Percentiles rank a stretch among this genome's conserved stretches.
phyloP scores from a whole-genome alignment of 139 green algal species.

The Deuterostichococcus epilithicus region DNA sequence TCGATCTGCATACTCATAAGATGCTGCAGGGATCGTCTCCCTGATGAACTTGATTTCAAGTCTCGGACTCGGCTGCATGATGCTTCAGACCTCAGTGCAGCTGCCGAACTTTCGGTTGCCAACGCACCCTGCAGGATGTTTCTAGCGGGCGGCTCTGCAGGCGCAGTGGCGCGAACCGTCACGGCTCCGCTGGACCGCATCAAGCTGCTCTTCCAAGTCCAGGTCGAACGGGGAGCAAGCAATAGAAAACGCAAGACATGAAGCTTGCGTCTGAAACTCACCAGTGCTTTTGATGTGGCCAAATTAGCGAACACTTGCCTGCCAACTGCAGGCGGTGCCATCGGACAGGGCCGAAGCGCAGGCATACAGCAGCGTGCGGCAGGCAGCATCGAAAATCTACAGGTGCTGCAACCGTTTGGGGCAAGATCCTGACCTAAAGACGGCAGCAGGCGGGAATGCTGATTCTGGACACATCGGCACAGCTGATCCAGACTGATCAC shows the following conservation, averaged over 20 bases:
- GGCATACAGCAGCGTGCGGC: conserved; percentile 81
- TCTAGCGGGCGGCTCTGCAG: conserved; percentile 65
- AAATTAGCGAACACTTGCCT: background rate
- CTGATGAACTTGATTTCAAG: too few species aligned
- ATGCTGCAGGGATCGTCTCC: too few species aligned
- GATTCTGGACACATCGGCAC: too few species aligned
- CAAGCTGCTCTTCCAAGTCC: conserved; percentile 94
- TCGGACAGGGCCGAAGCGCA: conserved; percentile 31
- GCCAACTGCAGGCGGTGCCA: conserved; percentile 31
- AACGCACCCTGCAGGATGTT: conserved; percentile 16
- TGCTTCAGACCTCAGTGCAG: too few species aligned
- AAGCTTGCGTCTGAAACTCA: background rate
- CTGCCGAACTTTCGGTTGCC: too few species aligned
- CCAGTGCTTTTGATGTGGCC: background rate
- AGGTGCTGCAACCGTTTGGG: too few species aligned
- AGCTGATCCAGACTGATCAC: too few species aligned
- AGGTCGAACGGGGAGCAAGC: conserved; percentile 34
- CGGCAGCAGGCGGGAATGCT: too few species aligned
- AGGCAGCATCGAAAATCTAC: conserved; percentile 80
- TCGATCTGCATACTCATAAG: too few species aligned
- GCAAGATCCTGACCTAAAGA: too few species aligned
- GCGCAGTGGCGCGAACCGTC: conserved; percentile 61
- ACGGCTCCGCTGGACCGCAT: conserved; percentile 83
- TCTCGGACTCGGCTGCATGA: too few species aligned
- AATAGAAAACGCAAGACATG: background rate